Evolutionary conservation across 345 rosid genomes (phyloP).

Genomic region (Psidium guajava): DNA sequence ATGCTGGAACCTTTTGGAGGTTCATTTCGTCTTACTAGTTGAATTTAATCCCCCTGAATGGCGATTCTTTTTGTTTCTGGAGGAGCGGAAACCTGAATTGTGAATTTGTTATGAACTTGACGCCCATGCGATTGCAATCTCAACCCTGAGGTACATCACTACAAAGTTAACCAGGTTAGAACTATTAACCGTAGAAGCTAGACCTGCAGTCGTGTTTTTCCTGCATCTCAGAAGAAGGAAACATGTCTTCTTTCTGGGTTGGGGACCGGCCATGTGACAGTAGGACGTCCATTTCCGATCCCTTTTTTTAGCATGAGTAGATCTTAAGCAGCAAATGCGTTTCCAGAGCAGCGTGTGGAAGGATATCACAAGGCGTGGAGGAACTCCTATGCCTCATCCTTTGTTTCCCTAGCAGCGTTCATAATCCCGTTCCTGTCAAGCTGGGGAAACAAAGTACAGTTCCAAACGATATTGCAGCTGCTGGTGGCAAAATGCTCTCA

Average conservation of each 20-base stretch:
- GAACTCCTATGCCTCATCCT: neutral
- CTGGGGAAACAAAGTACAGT: neutral
- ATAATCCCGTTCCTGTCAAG: neutral
- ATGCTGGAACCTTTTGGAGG: neutral
- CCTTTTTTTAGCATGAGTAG: neutral
- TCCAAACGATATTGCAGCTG: neutral
- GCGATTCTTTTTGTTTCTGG: neutral
- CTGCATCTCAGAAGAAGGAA: neutral
- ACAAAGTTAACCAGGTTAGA: neutral
- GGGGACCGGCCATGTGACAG: neutral
- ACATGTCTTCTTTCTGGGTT: neutral
- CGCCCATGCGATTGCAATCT: neutral
- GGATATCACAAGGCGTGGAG: neutral
- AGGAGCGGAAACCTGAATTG: neutral
- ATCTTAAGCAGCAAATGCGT: neutral
- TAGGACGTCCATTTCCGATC: neutral
- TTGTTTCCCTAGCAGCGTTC: neutral
- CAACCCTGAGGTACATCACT: neutral
- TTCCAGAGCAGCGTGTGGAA: neutral
- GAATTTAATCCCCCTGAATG: neutral
- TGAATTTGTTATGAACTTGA: neutral
- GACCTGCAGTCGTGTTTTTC: neutral
- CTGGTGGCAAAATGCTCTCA: neutral
- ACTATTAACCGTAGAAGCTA: neutral
- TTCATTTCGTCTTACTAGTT: neutral